phyloP scores from a whole-genome alignment of 2,329 filamentous ascomycete species.

The Lasiodiplodia theobromae region DNA sequence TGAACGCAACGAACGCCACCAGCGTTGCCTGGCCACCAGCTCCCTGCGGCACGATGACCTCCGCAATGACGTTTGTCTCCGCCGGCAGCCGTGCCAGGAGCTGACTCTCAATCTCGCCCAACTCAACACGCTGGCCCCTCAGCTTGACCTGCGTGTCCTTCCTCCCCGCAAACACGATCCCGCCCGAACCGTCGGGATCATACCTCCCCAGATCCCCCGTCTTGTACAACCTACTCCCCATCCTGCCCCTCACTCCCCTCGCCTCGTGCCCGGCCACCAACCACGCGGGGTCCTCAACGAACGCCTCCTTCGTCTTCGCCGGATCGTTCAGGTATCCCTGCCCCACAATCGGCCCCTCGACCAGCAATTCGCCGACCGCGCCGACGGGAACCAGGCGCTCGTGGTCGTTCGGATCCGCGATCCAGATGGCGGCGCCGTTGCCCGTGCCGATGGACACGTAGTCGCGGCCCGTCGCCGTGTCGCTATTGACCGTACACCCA shows the following conservation, averaged over 20 bases:
- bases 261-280: constrained; percentile 46
- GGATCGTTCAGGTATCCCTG: constrained; percentile 51
- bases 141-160: constrained; percentile 66
- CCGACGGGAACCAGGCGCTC: constrained; percentile 46
- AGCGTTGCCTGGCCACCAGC: constrained; percentile 36
- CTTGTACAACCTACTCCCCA: constrained; percentile 60
- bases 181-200: constrained; percentile 52
- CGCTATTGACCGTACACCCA: constrained; percentile 33
- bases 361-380: constrained; percentile 54
- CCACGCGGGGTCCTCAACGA: constrained; percentile 39
- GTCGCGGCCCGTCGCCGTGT: constrained; percentile 27
- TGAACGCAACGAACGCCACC: constrained; percentile 42
- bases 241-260: constrained; percentile 57
- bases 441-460: constrained; percentile 30
- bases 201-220: constrained; percentile 7
- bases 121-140: constrained; percentile 49
- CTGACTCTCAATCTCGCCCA: constrained; percentile 49
- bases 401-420: constrained; percentile 40
- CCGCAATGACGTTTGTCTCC: constrained; percentile 45
- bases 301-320: constrained; percentile 40
- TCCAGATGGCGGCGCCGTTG: constrained; percentile 37
- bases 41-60: constrained; percentile 52
- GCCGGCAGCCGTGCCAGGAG: constrained; percentile 36
- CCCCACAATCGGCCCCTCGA: constrained; percentile 56
- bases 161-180: constrained; percentile 65